Evolutionary conservation across 2,329 filamentous ascomycete species (phyloP).

Genomic region (Neonectria punicea): DNA sequence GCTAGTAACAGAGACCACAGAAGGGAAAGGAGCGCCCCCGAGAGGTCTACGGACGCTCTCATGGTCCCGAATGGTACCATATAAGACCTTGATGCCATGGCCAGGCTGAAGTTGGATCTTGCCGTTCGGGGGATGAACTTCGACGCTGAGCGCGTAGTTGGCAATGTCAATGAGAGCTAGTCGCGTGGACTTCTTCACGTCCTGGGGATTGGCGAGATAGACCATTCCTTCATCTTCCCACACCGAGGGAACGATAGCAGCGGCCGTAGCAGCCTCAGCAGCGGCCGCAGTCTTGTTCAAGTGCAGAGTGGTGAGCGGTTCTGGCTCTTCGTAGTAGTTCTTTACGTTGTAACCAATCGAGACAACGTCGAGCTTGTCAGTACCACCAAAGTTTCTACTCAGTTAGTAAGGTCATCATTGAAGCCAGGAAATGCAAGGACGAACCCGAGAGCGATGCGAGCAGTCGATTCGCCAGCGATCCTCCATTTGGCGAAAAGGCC

Average conservation of each 20-base stretch:
- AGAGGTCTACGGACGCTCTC: neutral
- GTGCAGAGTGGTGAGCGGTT: neutral
- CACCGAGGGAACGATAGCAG: neutral
- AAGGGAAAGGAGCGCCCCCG: neutral
- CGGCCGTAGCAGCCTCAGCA: neutral
- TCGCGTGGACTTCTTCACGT: neutral
- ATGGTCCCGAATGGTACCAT: neutral
- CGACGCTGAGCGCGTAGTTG: constrained; percentile 7
- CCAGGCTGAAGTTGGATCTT: neutral
- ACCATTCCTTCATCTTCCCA: neutral
- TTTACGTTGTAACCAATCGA: neutral
- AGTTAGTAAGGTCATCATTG: neutral
- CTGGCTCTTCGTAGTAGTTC: neutral
- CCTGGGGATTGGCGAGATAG: neutral
- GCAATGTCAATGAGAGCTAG: neutral
- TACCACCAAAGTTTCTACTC: neutral
- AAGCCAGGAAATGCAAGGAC: neutral
- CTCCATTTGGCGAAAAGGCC: constrained; percentile 10
- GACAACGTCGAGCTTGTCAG: neutral
- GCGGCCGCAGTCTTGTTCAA: neutral
- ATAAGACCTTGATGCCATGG: neutral
- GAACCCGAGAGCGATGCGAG: neutral
- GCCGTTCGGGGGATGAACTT: neutral
- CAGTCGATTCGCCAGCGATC: neutral
- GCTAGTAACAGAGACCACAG: neutral